These are phyloP conservation scores for Codiaeum variegatum DNA, from an alignment of 441 rosid species.

Conservation along the genomic window DNA sequence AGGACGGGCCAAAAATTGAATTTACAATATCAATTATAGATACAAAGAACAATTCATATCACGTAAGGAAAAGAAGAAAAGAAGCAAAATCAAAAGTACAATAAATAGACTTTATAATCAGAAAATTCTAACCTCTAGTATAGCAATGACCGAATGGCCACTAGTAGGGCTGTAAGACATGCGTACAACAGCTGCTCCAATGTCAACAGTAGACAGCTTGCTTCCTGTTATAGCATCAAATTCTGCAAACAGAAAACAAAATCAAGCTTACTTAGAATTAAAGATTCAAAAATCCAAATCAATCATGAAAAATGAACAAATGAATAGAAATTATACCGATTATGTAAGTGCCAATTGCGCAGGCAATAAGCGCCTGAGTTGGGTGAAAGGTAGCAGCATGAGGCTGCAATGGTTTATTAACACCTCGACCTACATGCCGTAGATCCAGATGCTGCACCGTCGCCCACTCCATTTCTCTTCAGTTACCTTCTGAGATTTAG, in stretches of 20 bases:
- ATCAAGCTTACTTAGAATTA: background rate
- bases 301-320: background rate
- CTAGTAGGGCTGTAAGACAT: conserved; percentile 86
- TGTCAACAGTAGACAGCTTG: conserved; percentile 73
- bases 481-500: background rate
- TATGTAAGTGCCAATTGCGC: conserved; percentile 66
- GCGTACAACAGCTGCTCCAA: conserved; percentile 80
- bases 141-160: conserved; percentile 77
- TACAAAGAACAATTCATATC: background rate
- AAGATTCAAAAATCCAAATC: background rate
- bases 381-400: conserved; percentile 93
- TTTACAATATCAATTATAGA: background rate
- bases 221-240: conserved; percentile 92
- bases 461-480: conserved; percentile 78
- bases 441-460: conserved; percentile 97
- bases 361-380: conserved; percentile 73
- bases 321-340: conserved; percentile 44
- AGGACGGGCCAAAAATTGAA: background rate
- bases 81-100: background rate
- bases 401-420: conserved; percentile 75
- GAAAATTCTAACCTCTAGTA: conserved; percentile 63
- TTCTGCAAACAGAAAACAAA: conserved; percentile 40
- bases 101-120: background rate
- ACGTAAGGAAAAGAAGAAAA: background rate
- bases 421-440: conserved; percentile 74